Conservation (phyloP, 129 eudicot genomes). For the Apium graveolens region DNA sequence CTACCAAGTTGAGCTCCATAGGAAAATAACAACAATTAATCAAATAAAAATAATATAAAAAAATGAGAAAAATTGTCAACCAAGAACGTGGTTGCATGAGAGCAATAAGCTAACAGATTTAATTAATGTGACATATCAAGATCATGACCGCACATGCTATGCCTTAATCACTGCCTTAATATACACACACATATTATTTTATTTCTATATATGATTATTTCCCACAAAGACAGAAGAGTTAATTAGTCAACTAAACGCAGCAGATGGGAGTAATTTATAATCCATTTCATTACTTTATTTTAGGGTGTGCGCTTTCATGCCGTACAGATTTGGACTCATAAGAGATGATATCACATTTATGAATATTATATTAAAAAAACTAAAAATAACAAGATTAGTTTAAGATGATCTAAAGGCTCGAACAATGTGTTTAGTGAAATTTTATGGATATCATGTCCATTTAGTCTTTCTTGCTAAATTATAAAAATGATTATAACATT, state of each 20-base stretch:
- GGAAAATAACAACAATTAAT: neutral
- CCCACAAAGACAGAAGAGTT: neutral
- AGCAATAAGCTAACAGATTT: neutral
- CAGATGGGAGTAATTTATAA: neutral
- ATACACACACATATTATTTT: neutral
- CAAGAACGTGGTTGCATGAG: constrained; percentile 8
- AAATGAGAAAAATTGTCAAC: neutral
- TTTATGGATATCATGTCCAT: too few relatives aligned
- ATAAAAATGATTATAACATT: too few relatives aligned
- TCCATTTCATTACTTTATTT: too few relatives aligned
- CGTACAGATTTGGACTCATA: too few relatives aligned
- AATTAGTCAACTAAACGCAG: neutral
- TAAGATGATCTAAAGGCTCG: too few relatives aligned
- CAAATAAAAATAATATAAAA: neutral
- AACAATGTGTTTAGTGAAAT: too few relatives aligned
- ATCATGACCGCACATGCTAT: neutral
- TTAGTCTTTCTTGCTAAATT: too few relatives aligned
- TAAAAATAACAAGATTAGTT: too few relatives aligned
- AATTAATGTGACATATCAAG: neutral
- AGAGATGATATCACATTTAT: too few relatives aligned
- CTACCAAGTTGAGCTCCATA: neutral
- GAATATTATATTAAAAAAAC: too few relatives aligned
- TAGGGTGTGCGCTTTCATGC: too few relatives aligned
- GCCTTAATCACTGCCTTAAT: neutral
- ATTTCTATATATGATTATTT: neutral